Conservation (phyloP, 108 stramenopile genomes). For the Cyclotella distinguenda region DNA sequence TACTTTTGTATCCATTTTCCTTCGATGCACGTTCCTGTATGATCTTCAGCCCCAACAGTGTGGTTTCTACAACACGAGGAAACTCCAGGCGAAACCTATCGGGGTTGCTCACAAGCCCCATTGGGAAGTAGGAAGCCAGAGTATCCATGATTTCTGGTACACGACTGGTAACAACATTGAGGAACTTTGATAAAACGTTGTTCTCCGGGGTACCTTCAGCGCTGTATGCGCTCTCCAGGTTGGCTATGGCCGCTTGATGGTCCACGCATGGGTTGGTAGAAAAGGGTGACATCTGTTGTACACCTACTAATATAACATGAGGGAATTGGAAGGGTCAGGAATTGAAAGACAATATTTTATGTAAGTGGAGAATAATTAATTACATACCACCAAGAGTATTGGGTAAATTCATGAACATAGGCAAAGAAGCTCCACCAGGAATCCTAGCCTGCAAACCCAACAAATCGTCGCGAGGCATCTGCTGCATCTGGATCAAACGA, state of each 20-base stretch:
- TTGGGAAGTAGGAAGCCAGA: conserved; percentile 3
- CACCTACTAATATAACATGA: too few relatives aligned
- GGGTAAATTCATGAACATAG: neutral
- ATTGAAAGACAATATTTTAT: too few relatives aligned
- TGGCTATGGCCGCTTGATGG: neutral
- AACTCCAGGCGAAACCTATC: neutral
- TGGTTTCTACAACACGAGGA: conserved; percentile 1
- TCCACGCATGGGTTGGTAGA: neutral
- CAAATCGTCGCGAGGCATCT: neutral
- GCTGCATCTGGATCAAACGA: conserved; percentile 10
- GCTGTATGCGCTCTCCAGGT: neutral
- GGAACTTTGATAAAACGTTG: conserved; percentile 1
- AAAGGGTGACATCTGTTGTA: too few relatives aligned
- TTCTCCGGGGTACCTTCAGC: neutral
- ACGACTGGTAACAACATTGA: conserved; percentile 1
- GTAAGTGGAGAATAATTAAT: too few relatives aligned
- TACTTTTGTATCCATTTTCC: conserved; percentile 6
- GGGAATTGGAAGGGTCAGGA: too few relatives aligned
- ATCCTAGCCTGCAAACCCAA: neutral
- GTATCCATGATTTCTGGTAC: conserved; percentile 5
- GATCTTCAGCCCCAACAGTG: neutral
- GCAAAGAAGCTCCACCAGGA: neutral
- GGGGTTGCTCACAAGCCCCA: neutral
- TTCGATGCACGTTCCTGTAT: conserved; percentile 8
- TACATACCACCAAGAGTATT: conserved; percentile 1